These are phyloP conservation scores for Melastoma candidum DNA, from an alignment of 441 rosid species.

Conservation along the genomic window DNA sequence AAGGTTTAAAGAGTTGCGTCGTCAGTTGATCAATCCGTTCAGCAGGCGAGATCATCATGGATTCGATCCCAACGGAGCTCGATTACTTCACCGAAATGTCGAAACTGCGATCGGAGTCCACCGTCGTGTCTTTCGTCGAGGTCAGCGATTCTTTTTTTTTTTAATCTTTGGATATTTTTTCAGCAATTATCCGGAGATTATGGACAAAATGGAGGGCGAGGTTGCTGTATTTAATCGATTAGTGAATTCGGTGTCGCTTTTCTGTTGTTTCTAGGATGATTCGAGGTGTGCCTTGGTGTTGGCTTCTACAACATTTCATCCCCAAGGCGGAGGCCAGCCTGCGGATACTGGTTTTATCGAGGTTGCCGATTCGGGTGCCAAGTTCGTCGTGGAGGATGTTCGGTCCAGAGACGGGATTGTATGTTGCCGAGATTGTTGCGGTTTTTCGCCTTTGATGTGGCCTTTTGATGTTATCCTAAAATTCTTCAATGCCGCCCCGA, in stretches of 20 bases:
- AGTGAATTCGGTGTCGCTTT: no score
- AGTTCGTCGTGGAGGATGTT: constrained; percentile 67
- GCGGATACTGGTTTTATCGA: constrained; percentile 54
- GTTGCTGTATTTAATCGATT: no score
- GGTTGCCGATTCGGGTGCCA: constrained; percentile 20
- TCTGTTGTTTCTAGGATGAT: constrained; percentile 22
- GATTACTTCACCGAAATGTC: constrained; percentile 46
- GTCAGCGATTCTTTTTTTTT: constrained; percentile 15
- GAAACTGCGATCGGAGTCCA: constrained; percentile 40
- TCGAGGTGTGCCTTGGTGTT: constrained; percentile 43
- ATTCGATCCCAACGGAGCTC: constrained; percentile 41
- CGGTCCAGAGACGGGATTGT: constrained; percentile 68
- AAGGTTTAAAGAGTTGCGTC: no score
- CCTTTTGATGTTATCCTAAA: no score
- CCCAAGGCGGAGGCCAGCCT: constrained; percentile 95
- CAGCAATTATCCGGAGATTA: no score
- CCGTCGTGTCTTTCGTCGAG: constrained; percentile 34
- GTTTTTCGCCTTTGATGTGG: no score
- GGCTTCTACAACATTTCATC: constrained; percentile 73
- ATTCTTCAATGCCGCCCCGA: no score
- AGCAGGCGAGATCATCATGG: constrained; percentile 21
- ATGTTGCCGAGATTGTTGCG: neutral
- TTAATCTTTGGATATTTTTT: no score
- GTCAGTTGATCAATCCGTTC: no score
- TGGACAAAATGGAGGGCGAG: no score